Evolutionary conservation across 2,329 filamentous ascomycete genomes (phyloP).

Genomic region (Berkeleyomyces rouxiae): DNA sequence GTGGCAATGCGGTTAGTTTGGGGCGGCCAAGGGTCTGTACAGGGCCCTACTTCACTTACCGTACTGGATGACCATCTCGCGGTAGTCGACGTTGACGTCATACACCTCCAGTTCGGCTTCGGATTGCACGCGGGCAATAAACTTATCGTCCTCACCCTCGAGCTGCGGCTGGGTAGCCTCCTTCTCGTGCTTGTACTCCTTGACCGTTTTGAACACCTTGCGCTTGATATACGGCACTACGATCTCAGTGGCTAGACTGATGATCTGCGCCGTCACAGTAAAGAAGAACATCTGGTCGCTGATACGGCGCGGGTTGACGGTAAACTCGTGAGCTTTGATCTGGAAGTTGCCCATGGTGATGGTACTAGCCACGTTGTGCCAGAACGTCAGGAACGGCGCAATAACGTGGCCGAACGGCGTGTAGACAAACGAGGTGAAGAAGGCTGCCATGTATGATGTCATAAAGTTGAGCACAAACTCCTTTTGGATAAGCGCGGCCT

Average conservation of each 20-base stretch:
- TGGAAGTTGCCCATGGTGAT: constrained; percentile 63
- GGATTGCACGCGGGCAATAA: constrained; percentile 63
- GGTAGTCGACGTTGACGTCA: constrained; percentile 76
- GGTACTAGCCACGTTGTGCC: constrained; percentile 55
- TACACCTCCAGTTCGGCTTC: constrained; percentile 73
- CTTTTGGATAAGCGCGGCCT: constrained; percentile 75
- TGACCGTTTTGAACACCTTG: constrained; percentile 59
- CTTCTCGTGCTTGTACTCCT: constrained; percentile 44
- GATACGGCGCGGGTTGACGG: constrained; percentile 68
- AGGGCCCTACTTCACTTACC: constrained; percentile 25
- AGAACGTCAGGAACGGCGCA: constrained; percentile 72
- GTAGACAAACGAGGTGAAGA: constrained; percentile 86
- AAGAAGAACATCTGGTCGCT: constrained; percentile 91
- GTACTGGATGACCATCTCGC: constrained; percentile 83
- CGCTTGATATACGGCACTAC: constrained; percentile 75
- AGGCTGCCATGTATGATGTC: constrained; percentile 82
- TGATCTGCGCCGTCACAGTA: constrained; percentile 81
- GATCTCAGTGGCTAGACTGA: constrained; percentile 72
- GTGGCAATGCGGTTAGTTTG: background rate
- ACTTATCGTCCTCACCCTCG: constrained; percentile 55
- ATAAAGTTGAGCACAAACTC: constrained; percentile 95
- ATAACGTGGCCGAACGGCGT: constrained; percentile 77
- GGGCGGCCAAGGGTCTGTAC: background rate
- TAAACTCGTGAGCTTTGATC: constrained; percentile 48
- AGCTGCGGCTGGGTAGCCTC: constrained; percentile 39